phyloP scores from a whole-genome alignment of 2,329 filamentous ascomycete genomes.

The Lasiodiplodia hormozganensis region DNA sequence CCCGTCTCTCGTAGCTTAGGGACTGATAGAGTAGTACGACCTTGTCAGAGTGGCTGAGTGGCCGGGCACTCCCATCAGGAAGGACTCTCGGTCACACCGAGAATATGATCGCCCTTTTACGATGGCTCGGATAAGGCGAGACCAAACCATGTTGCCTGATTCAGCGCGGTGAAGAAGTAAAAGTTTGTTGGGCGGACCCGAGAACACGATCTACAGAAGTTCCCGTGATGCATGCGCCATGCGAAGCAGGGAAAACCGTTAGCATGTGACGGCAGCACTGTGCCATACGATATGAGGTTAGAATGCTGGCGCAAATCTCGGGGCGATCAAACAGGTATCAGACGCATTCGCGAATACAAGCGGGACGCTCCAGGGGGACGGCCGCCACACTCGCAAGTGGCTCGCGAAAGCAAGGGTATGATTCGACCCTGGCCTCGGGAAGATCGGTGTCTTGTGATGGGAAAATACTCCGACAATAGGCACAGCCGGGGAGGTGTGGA shows the following conservation, averaged over 20 bases:
- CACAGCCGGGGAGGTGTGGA: background rate
- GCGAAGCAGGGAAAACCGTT: background rate
- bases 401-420: background rate
- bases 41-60: background rate
- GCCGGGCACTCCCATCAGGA: background rate
- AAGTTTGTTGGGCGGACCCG: background rate
- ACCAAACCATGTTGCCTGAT: background rate
- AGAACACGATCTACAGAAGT: background rate
- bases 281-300: background rate
- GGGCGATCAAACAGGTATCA: background rate
- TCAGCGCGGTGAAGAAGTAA: background rate
- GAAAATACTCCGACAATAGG: background rate
- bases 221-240: background rate
- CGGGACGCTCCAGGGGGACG: background rate
- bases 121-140: background rate
- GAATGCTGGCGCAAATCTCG: background rate
- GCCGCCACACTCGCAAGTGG: background rate
- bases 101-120: background rate
- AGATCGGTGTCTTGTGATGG: background rate
- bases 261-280: background rate
- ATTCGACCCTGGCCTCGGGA: background rate
- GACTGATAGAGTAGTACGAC: background rate
- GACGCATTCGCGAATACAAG: background rate
- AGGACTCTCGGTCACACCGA: background rate
- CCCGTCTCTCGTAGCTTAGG: background rate